Evolutionary conservation across 371 early-diverging fungal species (phyloP).

Genomic region (Circinella minor): DNA sequence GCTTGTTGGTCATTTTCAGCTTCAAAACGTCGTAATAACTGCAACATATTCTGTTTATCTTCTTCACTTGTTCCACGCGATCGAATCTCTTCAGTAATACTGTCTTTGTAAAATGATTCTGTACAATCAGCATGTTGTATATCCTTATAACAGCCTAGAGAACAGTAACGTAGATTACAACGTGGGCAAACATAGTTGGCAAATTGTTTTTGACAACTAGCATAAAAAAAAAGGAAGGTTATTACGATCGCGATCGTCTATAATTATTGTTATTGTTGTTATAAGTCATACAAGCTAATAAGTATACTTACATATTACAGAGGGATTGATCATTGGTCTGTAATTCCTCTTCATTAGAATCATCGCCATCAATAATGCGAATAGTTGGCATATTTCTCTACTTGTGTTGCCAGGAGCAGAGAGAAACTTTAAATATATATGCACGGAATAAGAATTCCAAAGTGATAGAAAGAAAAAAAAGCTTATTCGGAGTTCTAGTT

Average conservation of each 20-base stretch:
- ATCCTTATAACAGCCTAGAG: conserved; percentile 69
- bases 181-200: conserved; percentile 73
- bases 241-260: neutral
- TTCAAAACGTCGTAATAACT: conserved; percentile 60
- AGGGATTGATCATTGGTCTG: neutral
- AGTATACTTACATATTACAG: neutral
- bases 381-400: neutral
- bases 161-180: conserved; percentile 74
- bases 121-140: conserved; percentile 59
- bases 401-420: too few species aligned
- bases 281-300: neutral
- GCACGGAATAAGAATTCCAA: too few species aligned
- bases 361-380: neutral
- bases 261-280: too few species aligned
- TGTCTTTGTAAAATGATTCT: conserved; percentile 69
- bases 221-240: neutral
- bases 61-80: conserved; percentile 41
- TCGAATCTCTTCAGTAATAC: conserved; percentile 63
- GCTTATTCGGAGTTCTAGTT: neutral
- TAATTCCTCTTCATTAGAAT: neutral
- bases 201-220: conserved; percentile 59
- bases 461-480: neutral
- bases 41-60: conserved; percentile 57
- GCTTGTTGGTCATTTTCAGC: conserved; percentile 32
- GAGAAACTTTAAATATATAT: too few species aligned